Base-by-base conservation (phyloP, 768 basidiomycete genomes). In the Boletus pseudopeckii region DNA sequence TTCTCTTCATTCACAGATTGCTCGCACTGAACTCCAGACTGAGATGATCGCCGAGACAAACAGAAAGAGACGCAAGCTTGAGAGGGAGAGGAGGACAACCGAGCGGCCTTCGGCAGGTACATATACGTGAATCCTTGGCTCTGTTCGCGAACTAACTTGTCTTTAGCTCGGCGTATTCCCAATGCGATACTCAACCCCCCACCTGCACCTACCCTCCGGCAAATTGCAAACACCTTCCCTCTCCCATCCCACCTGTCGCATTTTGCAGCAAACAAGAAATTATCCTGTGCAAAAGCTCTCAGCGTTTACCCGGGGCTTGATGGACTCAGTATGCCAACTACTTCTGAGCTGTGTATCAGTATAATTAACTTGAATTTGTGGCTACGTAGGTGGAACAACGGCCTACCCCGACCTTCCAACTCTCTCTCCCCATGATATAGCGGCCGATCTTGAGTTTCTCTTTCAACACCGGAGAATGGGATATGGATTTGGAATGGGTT, bases 11-110 rank as follows among this genome's bases (percentile, higher is more conserved):
- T 22, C 45, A 26, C 65, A 94, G 92, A 71, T 85, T 54, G 77
- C 88, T 24, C 79, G 88, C 48, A 89, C 92, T 60, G 84, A 86
- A 45, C 72, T 95, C 13, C 89, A 95, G 64, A 88, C 82, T 2
- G 86, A 88, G 14, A 90, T 96, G 85, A 88, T 95, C 52, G 84
- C 94, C 0, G 90, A 95, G 61, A 86, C 89, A 7, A 94, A 91
- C 68, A 77, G 89, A 58, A 96, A 96, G 70, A 79, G 91, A 53
- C 77, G 95, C 42, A 79, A 83, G 45, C 70, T 98, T 34, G 94
- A 98, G 67, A 79, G 93, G 54, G 93, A 97, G 57, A 83, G 92
- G 56, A 79, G 93, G 58, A 80, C 81, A 1, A 66, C 85, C 13
- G 94, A 94, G 60, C 75, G 85, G n/a, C 86, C 89, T 10, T 83